A percentile compares a stretch with the other conserved stretches of the same genome.
Conservation (phyloP, 805 yeast species). For the Candida boidinii region DNA sequence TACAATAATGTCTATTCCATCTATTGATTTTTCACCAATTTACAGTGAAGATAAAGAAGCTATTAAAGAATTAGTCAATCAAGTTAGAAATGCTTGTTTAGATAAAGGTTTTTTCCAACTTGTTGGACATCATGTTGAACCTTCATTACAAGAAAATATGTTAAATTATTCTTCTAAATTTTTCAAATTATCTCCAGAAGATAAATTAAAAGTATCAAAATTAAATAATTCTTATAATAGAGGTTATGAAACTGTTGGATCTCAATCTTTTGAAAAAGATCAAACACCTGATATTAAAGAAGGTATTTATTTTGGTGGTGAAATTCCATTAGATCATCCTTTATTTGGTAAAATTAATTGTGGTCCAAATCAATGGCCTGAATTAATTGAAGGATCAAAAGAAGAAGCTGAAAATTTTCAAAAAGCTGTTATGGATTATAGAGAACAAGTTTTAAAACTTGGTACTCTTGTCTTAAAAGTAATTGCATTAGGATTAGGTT, state of each 20-base stretch:
- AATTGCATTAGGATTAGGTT: constrained; percentile 22
- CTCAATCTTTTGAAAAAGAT: constrained; percentile 12
- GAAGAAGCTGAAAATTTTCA: constrained; percentile 15
- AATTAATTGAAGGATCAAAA: constrained; percentile 21
- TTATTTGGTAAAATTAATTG: constrained; percentile 12
- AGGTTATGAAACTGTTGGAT: constrained; percentile 19
- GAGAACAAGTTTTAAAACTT: constrained; percentile 4
- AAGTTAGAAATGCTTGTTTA: constrained; percentile 5
- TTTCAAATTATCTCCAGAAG: constrained; percentile 15
- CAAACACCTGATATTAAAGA: constrained; percentile 24
- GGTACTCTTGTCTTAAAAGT: constrained; percentile 18
- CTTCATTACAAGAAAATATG: constrained; percentile 8
- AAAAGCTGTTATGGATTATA: constrained; percentile 11
- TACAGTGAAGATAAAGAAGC: constrained; percentile 1
- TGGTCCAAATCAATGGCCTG: constrained; percentile 14
- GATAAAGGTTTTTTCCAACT: constrained; percentile 14
- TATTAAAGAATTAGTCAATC: neutral
- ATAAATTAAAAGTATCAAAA: constrained; percentile 16
- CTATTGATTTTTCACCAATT: constrained; percentile 11
- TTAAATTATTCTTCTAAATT: constrained; percentile 17
- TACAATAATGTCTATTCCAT: too few species aligned
- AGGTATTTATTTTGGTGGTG: constrained; percentile 24
- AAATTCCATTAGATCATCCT: constrained; percentile 6
- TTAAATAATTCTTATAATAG: constrained; percentile 15
- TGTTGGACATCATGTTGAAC: constrained; percentile 13